Conservation (phyloP, 768 basidiomycete species). For the Rubroboletus satanas region DNA sequence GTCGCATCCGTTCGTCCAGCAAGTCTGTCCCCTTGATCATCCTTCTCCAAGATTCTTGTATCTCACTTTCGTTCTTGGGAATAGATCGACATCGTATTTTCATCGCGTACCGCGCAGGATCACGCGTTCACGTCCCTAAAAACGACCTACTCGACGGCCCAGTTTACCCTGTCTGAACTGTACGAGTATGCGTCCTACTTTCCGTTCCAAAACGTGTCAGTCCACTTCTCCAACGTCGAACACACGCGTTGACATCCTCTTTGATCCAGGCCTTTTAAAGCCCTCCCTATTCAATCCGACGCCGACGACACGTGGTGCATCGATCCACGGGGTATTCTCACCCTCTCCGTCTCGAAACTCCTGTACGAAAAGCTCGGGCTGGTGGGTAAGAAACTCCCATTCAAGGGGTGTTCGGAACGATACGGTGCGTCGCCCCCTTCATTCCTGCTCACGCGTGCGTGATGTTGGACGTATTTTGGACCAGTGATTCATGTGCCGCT, state of each 20-base stretch:
- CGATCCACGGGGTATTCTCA: slow-evolving; percentile 58
- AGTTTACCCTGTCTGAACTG: slow-evolving; percentile 42
- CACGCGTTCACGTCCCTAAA: slow-evolving; percentile 38
- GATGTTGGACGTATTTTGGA: neutral
- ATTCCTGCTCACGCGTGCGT: no score
- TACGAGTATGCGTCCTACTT: slow-evolving; percentile 35
- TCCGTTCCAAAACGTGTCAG: slow-evolving; percentile 11
- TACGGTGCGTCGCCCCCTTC: slow-evolving; percentile 39
- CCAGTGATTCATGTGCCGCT: slow-evolving; percentile 46
- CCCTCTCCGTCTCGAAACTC: slow-evolving; percentile 50
- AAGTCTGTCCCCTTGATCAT: slow-evolving; percentile 35
- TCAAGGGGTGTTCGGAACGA: slow-evolving; percentile 45
- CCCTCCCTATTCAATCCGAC: slow-evolving; percentile 30
- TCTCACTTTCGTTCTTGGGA: slow-evolving; percentile 3
- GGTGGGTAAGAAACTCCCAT: slow-evolving; percentile 51
- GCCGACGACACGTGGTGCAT: slow-evolving; percentile 66
- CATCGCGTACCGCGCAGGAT: slow-evolving; percentile 41
- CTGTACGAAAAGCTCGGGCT: slow-evolving; percentile 62
- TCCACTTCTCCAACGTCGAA: neutral
- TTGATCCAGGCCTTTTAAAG: slow-evolving; percentile 35
- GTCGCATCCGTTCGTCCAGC: slow-evolving; percentile 51
- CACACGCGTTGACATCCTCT: neutral
- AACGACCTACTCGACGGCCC: slow-evolving; percentile 44
- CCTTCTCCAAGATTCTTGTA: neutral
- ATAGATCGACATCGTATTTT: slow-evolving; percentile 63